These are phyloP conservation scores for Cryptosporidium xiaoi DNA, from an alignment of 169 alveolate species.

Conservation along the genomic window DNA sequence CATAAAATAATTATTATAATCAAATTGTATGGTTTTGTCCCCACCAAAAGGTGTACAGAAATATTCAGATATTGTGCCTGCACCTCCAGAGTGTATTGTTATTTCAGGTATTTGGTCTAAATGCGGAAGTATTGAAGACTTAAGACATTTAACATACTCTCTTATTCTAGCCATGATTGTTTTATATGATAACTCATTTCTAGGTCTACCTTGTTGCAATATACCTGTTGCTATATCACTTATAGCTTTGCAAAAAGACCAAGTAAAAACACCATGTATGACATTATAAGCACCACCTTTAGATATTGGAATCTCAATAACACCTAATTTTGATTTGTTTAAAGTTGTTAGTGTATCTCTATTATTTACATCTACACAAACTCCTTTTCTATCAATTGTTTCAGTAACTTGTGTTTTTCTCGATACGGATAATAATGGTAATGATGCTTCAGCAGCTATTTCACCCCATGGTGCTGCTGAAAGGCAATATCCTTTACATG, in stretches of 20 bases:
- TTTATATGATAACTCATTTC: conserved; percentile 79
- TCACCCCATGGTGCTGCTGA: conserved; percentile 87
- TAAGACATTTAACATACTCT: conserved; percentile 80
- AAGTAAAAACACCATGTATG: conserved; percentile 87
- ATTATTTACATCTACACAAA: not conserved
- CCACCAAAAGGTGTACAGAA: conserved; percentile 79
- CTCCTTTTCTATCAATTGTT: too few species aligned
- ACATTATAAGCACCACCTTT: conserved; percentile 80
- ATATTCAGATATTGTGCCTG: conserved; percentile 81
- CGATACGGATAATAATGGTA: conserved; percentile 77
- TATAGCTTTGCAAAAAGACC: conserved; percentile 79
- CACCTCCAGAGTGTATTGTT: conserved; percentile 85
- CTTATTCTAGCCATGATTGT: conserved; percentile 81
- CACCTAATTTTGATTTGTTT: conserved; percentile 26
- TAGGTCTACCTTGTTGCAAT: conserved; percentile 79
- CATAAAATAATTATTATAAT: conserved; percentile 38
- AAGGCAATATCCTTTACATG: conserved; percentile 82
- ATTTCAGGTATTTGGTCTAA: conserved; percentile 83
- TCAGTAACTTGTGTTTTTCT: conserved; percentile 66
- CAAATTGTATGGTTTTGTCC: conserved; percentile 21
- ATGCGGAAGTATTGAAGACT: conserved; percentile 80
- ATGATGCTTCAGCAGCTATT: conserved; percentile 86
- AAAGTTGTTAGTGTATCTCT: not conserved
- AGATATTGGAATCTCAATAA: conserved; percentile 33
- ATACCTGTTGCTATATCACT: conserved; percentile 79